Evolutionary conservation across 1,284 basidiomycete genomes (phyloP), one percentile per base, ranked within the genome.

Genomic region (Malassezia nana): DNA sequence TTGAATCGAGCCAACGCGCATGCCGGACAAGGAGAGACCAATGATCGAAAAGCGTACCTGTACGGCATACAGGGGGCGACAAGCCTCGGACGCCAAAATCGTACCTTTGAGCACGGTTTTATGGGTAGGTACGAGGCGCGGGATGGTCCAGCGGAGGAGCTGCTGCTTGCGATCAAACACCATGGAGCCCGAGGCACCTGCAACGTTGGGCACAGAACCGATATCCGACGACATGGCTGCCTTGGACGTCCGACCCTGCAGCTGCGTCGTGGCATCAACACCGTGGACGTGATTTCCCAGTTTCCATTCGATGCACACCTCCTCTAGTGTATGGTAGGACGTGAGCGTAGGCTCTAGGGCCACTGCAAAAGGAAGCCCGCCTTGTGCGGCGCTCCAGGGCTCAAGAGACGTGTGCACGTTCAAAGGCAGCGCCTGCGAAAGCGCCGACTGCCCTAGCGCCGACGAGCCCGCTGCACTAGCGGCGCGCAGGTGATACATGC

Each of bases 1-100:
- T 69, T 84, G 87, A 52, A 95, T 79, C 63, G 88, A 84, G 57
- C 89, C 86, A 2, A 94, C 84, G 59, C 85, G 86, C 48, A 94
- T 77, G 7, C 83, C 80, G 1, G 87, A 89, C 70, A 85, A 86
- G 32, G 83, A 83, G 68, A 85, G 78, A 39, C 84, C 81, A 20
- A 82, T 79, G 29, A 89, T 80, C 38, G 82, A 80, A 75, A 87
- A 94, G 8, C 76, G 76, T 29, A 88, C 78, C 48, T 81, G 80
- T 54, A 92, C 78, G 0, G 86, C 83, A 40, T 54, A 46, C 39
- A 41, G 38, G 31, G 49, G 35, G 26, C 25, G 31, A 32, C 48
- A 35, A 1, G 25, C 18, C 25, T 43, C 35, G 6, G 50, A 1
- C 25, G 55, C 32, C 24, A 46, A 22, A 6, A 59, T 63, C 6